A percentile compares a stretch with the other conserved stretches of the same genome.
phyloP scores from a whole-genome alignment of 805 yeast species.

The Wilhelminamyces savonicus region DNA sequence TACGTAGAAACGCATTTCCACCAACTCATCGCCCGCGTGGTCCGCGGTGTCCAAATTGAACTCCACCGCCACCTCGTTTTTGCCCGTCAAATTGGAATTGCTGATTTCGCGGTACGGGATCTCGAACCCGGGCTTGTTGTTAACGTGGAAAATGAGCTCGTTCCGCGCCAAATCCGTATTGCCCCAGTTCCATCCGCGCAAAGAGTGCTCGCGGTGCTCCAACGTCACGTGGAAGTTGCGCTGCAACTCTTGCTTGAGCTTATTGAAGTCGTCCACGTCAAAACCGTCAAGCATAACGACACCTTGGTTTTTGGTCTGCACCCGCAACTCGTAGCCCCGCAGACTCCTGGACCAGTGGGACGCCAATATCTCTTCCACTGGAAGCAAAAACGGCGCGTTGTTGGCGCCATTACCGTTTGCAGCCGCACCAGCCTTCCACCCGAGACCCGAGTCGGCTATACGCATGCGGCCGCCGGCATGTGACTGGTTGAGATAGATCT shows the following conservation, averaged over 20 bases:
- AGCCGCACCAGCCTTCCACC: conserved; percentile 75
- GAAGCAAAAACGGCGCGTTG: conserved; percentile 75
- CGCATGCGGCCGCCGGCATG: conserved; percentile 83
- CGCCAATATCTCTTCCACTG: conserved; percentile 76
- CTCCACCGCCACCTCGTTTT: conserved; percentile 90
- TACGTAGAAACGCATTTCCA: conserved; percentile 86
- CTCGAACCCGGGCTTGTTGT: conserved; percentile 87
- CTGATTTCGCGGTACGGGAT: conserved; percentile 74
- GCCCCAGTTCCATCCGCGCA: conserved; percentile 99
- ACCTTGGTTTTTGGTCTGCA: conserved; percentile 84
- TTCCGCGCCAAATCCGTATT: conserved; percentile 85
- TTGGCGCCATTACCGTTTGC: conserved; percentile 35
- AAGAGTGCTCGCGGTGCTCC: conserved; percentile 83
- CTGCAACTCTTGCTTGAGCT: conserved; percentile 77
- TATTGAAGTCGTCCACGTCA: conserved; percentile 73
- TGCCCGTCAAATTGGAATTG: conserved; percentile 86
- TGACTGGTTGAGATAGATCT: conserved; percentile 84
- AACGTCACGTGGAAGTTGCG: conserved; percentile 65
- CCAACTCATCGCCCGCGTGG: conserved; percentile 90
- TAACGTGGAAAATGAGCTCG: conserved; percentile 79
- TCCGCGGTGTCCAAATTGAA: conserved; percentile 55
- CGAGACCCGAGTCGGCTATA: conserved; percentile 93
- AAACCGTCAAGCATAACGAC: conserved; percentile 90
- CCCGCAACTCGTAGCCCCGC: conserved; percentile 81
- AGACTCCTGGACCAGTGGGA: conserved; percentile 92